Evolutionary conservation across 1,284 basidiomycete species (phyloP).

Genomic region (Leccinum fuscescens): DNA sequence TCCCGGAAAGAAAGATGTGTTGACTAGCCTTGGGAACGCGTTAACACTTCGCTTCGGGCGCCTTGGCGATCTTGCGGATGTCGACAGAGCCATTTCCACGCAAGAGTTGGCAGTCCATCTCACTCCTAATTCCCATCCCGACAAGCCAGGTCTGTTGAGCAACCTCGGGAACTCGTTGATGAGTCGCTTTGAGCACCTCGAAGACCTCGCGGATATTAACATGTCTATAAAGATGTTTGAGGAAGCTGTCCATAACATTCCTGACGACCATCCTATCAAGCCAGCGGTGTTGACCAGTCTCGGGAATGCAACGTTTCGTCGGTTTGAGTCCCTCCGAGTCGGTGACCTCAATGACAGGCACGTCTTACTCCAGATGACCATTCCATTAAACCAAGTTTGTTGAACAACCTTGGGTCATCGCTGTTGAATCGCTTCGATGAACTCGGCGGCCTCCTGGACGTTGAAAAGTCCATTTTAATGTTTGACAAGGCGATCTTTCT

Average conservation of each 20-base stretch:
- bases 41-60: neutral
- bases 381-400: neutral
- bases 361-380: neutral
- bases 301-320: neutral
- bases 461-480: neutral
- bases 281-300: neutral
- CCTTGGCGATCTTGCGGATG: neutral
- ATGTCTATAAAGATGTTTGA: neutral
- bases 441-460: neutral
- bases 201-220: neutral
- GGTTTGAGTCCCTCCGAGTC: neutral
- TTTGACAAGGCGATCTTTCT: neutral
- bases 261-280: neutral
- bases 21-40: neutral
- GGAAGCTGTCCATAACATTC: neutral
- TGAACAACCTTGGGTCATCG: neutral
- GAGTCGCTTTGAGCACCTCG: neutral
- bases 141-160: neutral
- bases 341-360: neutral
- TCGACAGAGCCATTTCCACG: neutral
- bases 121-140: neutral
- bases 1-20: neutral
- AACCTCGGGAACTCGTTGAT: neutral
- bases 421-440: neutral
- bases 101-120: neutral